phyloP scores from a whole-genome alignment of 2,329 filamentous ascomycete species.

The Diaporthe capsici region DNA sequence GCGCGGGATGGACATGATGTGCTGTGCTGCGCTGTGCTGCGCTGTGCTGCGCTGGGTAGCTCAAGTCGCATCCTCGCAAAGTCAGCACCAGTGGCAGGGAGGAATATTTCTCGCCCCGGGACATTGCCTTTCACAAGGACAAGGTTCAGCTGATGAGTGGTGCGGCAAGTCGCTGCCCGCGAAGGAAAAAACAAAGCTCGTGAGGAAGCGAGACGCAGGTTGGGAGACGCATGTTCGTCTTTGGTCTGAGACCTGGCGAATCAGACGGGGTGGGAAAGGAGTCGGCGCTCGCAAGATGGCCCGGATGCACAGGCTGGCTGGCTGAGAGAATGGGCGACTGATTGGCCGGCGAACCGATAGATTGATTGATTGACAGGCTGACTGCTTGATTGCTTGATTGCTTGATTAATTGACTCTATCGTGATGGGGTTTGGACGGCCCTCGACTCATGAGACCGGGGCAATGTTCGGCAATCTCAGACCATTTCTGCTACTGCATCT shows the following conservation, averaged over 20 bases:
- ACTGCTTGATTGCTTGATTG: not conserved
- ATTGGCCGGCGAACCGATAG: not conserved
- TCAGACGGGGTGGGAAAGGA: not conserved
- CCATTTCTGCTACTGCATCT: conserved; percentile 8
- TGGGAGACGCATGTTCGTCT: not conserved
- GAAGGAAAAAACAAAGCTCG: not conserved
- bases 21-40: not conserved
- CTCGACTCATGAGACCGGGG: conserved; percentile 25
- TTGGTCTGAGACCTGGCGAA: conserved; percentile 28
- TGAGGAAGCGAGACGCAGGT: conserved; percentile 17
- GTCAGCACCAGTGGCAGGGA: not conserved
- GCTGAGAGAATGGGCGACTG: not conserved
- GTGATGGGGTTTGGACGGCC: conserved; percentile 6
- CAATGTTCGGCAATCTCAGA: conserved; percentile 14
- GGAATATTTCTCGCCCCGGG: not conserved
- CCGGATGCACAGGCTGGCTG: not conserved
- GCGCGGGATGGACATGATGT: not conserved
- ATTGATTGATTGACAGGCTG: not conserved
- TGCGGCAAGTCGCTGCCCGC: conserved; percentile 16
- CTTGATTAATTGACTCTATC: conserved; percentile 18
- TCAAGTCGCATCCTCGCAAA: not conserved
- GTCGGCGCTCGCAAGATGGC: not conserved
- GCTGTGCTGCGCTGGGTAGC: not conserved
- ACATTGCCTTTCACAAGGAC: conserved; percentile 3
- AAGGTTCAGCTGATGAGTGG: conserved; percentile 22